phyloP scores from a whole-genome alignment of 345 rosid genomes.

The Citrus mangshanensis region DNA sequence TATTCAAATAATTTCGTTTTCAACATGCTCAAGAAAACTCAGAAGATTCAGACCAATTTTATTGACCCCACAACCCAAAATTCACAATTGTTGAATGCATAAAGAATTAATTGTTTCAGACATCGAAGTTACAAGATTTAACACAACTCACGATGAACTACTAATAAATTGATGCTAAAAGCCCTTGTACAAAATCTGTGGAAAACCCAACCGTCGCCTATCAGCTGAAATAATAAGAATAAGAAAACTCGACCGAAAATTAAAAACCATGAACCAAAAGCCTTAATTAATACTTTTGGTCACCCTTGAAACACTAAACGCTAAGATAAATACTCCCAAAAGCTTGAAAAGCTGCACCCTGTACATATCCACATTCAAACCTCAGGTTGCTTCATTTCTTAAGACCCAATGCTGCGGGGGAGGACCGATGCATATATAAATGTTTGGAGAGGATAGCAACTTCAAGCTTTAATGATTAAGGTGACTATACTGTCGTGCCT shows the following conservation, averaged over 20 bases:
- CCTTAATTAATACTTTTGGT: background rate
- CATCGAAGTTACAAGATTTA: slow-evolving; percentile 2
- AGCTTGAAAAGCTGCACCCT: slow-evolving; percentile 24
- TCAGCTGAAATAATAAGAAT: background rate
- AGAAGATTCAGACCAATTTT: background rate
- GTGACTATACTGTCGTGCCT: slow-evolving; percentile 18
- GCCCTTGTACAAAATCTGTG: slow-evolving; percentile 15
- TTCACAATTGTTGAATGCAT: slow-evolving; percentile 5
- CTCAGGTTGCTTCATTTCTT: background rate
- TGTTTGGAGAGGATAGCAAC: slow-evolving; percentile 14
- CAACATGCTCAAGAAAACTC: background rate
- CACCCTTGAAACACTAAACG: background rate
- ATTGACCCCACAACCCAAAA: slow-evolving; percentile 9
- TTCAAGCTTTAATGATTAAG: slow-evolving; percentile 22
- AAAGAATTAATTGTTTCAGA: slow-evolving; percentile 7
- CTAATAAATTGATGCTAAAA: background rate
- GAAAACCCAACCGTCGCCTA: slow-evolving; percentile 10
- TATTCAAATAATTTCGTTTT: background rate
- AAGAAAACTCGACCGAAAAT: background rate
- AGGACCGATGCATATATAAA: background rate
- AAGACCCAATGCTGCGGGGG: slow-evolving; percentile 4
- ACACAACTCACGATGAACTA: background rate
- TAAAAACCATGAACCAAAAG: slow-evolving; percentile 1
- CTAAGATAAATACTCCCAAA: slow-evolving; percentile 2
- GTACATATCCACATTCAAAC: slow-evolving; percentile 19